Percentiles rank a stretch among this genome's conserved stretches.
Conservation (phyloP, 2,329 filamentous ascomycete genomes). For the Samsoniella hepiali region DNA sequence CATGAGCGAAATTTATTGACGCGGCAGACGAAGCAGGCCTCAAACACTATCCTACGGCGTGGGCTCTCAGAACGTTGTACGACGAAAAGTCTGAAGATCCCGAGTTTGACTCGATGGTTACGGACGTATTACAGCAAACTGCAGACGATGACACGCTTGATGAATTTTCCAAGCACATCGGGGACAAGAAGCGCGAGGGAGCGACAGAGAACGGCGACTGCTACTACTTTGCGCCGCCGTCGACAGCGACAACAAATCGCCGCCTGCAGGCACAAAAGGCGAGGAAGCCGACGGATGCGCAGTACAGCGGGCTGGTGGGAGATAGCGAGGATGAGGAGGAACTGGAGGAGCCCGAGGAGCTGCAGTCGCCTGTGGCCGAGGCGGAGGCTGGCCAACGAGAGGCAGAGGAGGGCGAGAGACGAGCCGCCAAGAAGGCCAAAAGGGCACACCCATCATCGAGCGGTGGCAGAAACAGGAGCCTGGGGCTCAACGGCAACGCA, state of each 20-base stretch:
- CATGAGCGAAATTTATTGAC: constrained; percentile 52
- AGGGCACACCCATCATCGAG: constrained; percentile 21
- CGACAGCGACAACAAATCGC: constrained; percentile 35
- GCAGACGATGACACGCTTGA: constrained; percentile 50
- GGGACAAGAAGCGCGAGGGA: constrained; percentile 55
- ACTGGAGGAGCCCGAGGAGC: constrained; percentile 23
- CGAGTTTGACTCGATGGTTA: constrained; percentile 54
- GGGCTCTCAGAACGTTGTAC: constrained; percentile 57
- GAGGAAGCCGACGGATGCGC: constrained; percentile 40
- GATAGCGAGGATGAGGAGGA: constrained; percentile 36
- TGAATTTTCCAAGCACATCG: constrained; percentile 50
- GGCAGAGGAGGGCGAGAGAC: constrained; percentile 22
- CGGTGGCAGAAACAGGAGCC: constrained; percentile 13
- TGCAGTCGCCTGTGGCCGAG: not conserved
- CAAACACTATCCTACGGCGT: constrained; percentile 57
- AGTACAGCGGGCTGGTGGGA: constrained; percentile 46
- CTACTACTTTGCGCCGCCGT: constrained; percentile 52
- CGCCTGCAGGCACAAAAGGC: constrained; percentile 41
- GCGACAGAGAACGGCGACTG: constrained; percentile 49
- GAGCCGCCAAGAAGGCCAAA: constrained; percentile 38
- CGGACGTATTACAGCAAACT: constrained; percentile 55
- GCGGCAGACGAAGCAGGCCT: constrained; percentile 57
- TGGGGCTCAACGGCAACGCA: not conserved
- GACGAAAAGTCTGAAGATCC: constrained; percentile 53
- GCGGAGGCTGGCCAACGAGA: not conserved